Base-by-base conservation (phyloP, 2,329 filamentous ascomycete genomes). In the Cytospora chrysosperma region DNA sequence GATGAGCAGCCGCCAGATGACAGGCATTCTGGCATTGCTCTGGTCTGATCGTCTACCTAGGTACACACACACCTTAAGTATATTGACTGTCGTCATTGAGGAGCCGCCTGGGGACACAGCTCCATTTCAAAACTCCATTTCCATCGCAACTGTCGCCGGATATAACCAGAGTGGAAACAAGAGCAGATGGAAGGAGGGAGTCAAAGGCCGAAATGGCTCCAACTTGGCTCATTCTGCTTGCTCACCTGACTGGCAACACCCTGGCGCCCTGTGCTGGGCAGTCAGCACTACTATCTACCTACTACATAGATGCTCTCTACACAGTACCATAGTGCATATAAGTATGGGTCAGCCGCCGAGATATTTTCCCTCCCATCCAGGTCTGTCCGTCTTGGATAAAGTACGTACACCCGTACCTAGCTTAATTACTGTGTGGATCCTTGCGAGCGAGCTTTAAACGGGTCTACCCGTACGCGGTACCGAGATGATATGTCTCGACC, bases 351-450 rank as follows among this genome's bases (percentile, higher is more conserved):
- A n/a, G n/a, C n/a, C n/a, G n/a, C n/a, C n/a, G n/a, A n/a, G n/a
- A n/a, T n/a, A n/a, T n/a, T n/a, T 6, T 13, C 17, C 3, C 8
- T 43, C 27, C 9, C 51, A 28, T 21, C 32, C 51, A 26, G 34
- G 30, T 34, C n/a, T 55, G 4, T 34, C n/a, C 49, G 4, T 15
- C 7, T 19, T 27, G 34, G 3, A 7, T 6, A 21, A 9, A 30
- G 28, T 27, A 62, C n/a, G n/a, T n/a, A n/a, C n/a, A n/a, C n/a
- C n/a, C n/a, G n/a, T n/a, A n/a, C n/a, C n/a, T n/a, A n/a, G n/a
- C n/a, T n/a, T n/a, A n/a, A n/a, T n/a, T n/a, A n/a, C 60, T 62
- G 54, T 62, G 54, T 32, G 55, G 61, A 32, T 30, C 47, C 50
- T 40, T 58, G 61, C 50, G 28, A 47, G 32, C 32, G n/a, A n/a